Evolutionary conservation across 2,329 filamentous ascomycete species (phyloP), one percentile per base, ranked within the genome.

Genomic region (Capronia americana): DNA sequence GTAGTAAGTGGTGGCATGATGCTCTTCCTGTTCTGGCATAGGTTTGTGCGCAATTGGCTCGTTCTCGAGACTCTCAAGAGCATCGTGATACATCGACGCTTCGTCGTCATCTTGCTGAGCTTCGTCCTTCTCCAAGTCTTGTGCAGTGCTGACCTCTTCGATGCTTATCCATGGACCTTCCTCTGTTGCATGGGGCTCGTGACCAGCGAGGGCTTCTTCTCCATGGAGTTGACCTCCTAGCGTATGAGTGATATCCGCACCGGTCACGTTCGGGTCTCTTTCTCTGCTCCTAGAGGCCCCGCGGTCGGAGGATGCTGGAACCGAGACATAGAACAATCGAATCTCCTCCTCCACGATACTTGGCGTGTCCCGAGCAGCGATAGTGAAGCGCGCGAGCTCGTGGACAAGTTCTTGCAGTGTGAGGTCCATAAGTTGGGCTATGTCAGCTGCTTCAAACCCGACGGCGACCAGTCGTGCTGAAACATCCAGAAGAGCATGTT

Each of bases 261-360:
- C 6, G 17, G 38, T n/a, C 4, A n/a, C 6, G 5, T 44, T 6
- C 17, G 38, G 2, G 38, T 8, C 6, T n/a, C 17, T 44, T 6
- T n/a, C 38, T 41, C 8, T 17, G 17, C 17, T 44, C 17, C 6
- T 6, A 8, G 17, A n/a, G 14, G 17, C 4, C 26, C 26, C 8
- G 14, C 30, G 12, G 23, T 14, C 5, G 4, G 24, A 51, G 48
- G 23, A 28, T 24, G 48, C 48, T 17, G 41, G 30, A 50, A 8
- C 3, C 12, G 24, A 30, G 17, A 24, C 38, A 44, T 44, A n/a
- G 38, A 44, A 44, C 17, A n/a, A 8, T 44, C 38, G 14, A n/a
- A 50, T 50, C 24, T 30, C 57, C 50, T 59, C 41, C 12, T 50
- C 41, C 41, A 50, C 12, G 8, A 50, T 41, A 10, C 38, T 14